Percentiles rank a stretch among this genome's conserved stretches.
phyloP scores from a whole-genome alignment of 1,284 basidiomycete genomes.

The Phlebopus sp. region DNA sequence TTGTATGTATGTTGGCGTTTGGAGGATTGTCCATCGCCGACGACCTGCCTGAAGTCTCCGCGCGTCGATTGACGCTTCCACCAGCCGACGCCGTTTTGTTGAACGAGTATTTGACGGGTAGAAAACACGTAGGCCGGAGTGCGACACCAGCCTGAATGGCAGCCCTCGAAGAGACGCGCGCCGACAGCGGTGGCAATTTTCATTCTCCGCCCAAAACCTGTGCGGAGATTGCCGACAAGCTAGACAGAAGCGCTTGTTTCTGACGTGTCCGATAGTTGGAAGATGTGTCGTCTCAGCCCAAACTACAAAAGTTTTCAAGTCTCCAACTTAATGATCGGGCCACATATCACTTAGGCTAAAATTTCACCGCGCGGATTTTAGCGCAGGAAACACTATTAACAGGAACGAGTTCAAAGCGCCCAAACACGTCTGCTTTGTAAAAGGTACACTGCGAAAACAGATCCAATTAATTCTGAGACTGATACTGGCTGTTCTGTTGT shows the following conservation, averaged over 20 bases:
- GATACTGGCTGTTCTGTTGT: constrained; percentile 32
- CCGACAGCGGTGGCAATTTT: constrained; percentile 14
- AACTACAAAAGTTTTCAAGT: too few relatives aligned
- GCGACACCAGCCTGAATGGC: constrained; percentile 31
- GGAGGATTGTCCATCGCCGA: constrained; percentile 40
- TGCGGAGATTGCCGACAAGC: constrained; percentile 14
- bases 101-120: constrained; percentile 20
- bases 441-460: constrained; percentile 9
- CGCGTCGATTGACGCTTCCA: constrained; percentile 69
- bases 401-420: too few relatives aligned
- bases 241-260: too few relatives aligned
- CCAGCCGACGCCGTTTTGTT: constrained; percentile 72
- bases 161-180: constrained; percentile 22
- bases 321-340: too few relatives aligned
- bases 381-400: too few relatives aligned
- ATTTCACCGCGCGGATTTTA: too few relatives aligned
- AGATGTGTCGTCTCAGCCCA: too few relatives aligned
- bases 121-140: constrained; percentile 33
- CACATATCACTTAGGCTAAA: too few relatives aligned
- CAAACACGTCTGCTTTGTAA: too few relatives aligned
- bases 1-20: constrained; percentile 64
- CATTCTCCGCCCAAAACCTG: constrained; percentile 13
- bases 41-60: constrained; percentile 70
- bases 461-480: constrained; percentile 23
- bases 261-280: too few relatives aligned